phyloP scores from a whole-genome alignment of 306 rosid genomes.

The Calophaca sinica region DNA sequence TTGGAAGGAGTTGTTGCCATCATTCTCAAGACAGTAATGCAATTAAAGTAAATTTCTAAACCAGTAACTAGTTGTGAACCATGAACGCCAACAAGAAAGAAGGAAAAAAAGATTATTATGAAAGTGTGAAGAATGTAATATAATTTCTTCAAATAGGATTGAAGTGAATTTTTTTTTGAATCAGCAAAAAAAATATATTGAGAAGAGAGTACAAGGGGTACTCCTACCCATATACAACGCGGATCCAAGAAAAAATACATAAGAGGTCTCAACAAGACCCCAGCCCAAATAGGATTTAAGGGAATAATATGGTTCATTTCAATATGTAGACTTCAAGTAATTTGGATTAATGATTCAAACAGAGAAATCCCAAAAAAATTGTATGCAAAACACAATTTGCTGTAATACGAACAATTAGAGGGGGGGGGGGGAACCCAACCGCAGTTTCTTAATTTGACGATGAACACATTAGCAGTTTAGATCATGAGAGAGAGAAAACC shows the following conservation, averaged over 20 bases:
- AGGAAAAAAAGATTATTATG: slow-evolving; percentile 1
- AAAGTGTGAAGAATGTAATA: not conserved
- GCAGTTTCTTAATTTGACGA: slow-evolving; percentile 19
- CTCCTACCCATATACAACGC: too few relatives aligned
- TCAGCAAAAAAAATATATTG: too few relatives aligned
- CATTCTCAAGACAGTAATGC: slow-evolving; percentile 9
- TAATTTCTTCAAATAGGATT: not conserved
- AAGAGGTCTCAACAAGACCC: too few relatives aligned
- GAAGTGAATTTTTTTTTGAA: not conserved
- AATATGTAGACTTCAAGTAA: slow-evolving; percentile 1
- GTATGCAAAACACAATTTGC: slow-evolving; percentile 7
- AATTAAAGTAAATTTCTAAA: slow-evolving; percentile 10
- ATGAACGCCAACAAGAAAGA: not conserved
- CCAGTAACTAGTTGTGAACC: slow-evolving; percentile 17
- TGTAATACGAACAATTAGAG: not conserved
- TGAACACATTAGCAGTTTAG: not conserved
- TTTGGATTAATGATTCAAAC: not conserved
- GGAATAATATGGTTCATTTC: not conserved
- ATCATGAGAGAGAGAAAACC: not conserved
- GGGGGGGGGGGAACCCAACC: not conserved
- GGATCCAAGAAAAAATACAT: too few relatives aligned
- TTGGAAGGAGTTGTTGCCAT: not conserved
- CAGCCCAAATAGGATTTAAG: too few relatives aligned
- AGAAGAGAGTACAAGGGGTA: too few relatives aligned
- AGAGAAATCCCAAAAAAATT: slow-evolving; percentile 20